Conservation (phyloP, 139 green algal genomes). For the Chlorella ohadii region DNA sequence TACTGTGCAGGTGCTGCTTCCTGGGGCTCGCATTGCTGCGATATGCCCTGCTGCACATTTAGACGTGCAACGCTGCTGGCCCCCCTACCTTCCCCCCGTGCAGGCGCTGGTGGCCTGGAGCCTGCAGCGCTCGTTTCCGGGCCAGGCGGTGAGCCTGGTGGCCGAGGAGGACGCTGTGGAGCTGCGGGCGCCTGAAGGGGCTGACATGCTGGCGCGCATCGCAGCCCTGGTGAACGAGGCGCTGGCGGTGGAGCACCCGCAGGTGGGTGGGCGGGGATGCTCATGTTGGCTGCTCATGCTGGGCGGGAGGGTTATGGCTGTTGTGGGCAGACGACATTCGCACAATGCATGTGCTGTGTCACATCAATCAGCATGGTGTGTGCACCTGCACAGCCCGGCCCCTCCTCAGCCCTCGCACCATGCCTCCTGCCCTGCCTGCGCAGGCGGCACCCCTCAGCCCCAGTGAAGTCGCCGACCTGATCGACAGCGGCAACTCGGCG, state of each 20-base stretch:
- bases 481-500: constrained; percentile 78
- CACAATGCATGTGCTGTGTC: too few species aligned
- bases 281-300: too few species aligned
- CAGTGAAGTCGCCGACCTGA: constrained; percentile 61
- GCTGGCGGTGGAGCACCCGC: constrained; percentile 18
- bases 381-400: not conserved
- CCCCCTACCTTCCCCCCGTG: not conserved
- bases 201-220: constrained; percentile 82
- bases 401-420: not conserved
- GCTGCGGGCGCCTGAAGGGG: constrained; percentile 63
- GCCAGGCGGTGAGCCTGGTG: constrained; percentile 80
- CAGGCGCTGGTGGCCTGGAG: constrained; percentile 92
- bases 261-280: too few species aligned
- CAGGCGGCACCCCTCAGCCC: constrained; percentile 6
- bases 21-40: too few species aligned
- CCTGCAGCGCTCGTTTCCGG: constrained; percentile 64
- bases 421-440: not conserved
- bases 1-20: too few species aligned
- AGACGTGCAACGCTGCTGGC: too few species aligned
- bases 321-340: too few species aligned
- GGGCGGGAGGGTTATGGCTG: too few species aligned
- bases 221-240: constrained; percentile 87
- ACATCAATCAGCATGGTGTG: too few species aligned
- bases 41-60: too few species aligned
- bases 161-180: constrained; percentile 90